phyloP scores from a whole-genome alignment of 2,329 filamentous ascomycete species.

The Venturia nashicola region DNA sequence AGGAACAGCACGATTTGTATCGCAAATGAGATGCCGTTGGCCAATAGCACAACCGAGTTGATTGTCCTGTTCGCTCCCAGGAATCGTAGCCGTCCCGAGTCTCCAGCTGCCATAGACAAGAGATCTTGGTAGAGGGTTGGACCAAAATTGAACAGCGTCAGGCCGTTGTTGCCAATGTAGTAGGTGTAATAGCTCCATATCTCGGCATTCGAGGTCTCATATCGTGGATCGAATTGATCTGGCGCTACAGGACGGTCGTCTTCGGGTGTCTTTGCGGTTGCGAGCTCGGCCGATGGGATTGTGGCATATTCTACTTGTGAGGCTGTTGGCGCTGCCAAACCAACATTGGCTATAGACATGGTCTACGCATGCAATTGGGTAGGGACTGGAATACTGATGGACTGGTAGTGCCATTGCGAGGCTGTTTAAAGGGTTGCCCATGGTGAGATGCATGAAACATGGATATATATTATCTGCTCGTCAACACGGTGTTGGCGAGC shows the following conservation, averaged over 20 bases:
- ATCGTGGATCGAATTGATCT: conserved; percentile 6
- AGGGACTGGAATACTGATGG: not conserved
- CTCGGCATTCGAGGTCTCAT: conserved; percentile 5
- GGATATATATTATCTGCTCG: no score
- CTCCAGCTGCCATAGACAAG: conserved; percentile 43
- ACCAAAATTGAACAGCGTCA: conserved; percentile 52
- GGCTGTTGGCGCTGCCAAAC: not conserved
- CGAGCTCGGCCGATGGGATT: not conserved
- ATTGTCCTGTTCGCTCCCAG: conserved; percentile 45
- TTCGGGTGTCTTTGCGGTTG: not conserved
- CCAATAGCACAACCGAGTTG: conserved; percentile 52
- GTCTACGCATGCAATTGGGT: not conserved
- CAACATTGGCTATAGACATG: conserved; percentile 5
- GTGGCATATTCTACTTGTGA: not conserved
- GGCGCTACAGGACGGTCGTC: conserved; percentile 2
- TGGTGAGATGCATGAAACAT: not conserved
- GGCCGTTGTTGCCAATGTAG: conserved; percentile 37
- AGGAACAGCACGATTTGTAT: conserved; percentile 49
- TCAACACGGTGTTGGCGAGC: no score
- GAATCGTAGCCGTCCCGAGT: conserved; percentile 38
- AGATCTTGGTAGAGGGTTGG: conserved; percentile 54
- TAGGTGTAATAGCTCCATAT: conserved; percentile 8
- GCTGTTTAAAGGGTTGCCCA: not conserved
- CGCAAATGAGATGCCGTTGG: conserved; percentile 57
- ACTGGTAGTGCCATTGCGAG: not conserved